phyloP scores from a whole-genome alignment of 768 basidiomycete species.

The Phlebiopsis gigantea region DNA sequence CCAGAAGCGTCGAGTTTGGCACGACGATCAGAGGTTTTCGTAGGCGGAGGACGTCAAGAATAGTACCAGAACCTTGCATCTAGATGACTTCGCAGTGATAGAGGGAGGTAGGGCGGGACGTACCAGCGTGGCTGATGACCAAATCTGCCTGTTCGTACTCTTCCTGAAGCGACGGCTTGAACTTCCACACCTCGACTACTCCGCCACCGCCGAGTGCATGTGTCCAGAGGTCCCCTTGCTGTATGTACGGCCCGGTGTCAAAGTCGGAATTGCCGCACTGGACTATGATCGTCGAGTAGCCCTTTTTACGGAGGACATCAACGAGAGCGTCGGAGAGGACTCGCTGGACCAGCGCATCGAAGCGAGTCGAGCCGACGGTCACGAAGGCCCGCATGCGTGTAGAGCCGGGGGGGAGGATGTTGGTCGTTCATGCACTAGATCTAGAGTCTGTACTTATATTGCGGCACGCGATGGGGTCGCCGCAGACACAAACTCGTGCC shows the following conservation, averaged over 20 bases:
- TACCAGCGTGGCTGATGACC: constrained; percentile 93
- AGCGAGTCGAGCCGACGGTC: constrained; percentile 88
- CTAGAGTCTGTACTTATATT: background rate
- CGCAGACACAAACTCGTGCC: constrained; percentile 1
- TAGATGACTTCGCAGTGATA: background rate
- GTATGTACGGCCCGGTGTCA: constrained; percentile 28
- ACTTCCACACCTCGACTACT: constrained; percentile 61
- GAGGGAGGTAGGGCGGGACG: constrained; percentile 15
- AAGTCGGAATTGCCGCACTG: constrained; percentile 75
- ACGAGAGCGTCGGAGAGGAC: constrained; percentile 57
- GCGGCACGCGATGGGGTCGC: constrained; percentile 2
- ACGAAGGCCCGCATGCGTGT: constrained; percentile 49
- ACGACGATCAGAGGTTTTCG: constrained; percentile 79
- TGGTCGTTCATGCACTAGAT: constrained; percentile 1
- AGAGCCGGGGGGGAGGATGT: constrained; percentile 4
- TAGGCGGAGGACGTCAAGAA: constrained; percentile 78
- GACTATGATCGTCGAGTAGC: constrained; percentile 58
- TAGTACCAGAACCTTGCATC: constrained; percentile 87
- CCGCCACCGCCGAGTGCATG: constrained; percentile 23
- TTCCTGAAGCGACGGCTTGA: constrained; percentile 65
- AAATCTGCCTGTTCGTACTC: constrained; percentile 66
- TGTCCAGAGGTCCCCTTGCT: constrained; percentile 16
- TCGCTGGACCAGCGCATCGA: constrained; percentile 66
- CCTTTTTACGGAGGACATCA: constrained; percentile 41
- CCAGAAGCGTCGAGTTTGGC: constrained; percentile 82